Evolutionary conservation across 108 stramenopile genomes (phyloP).

Genomic region (Mediolabrus comicus): DNA sequence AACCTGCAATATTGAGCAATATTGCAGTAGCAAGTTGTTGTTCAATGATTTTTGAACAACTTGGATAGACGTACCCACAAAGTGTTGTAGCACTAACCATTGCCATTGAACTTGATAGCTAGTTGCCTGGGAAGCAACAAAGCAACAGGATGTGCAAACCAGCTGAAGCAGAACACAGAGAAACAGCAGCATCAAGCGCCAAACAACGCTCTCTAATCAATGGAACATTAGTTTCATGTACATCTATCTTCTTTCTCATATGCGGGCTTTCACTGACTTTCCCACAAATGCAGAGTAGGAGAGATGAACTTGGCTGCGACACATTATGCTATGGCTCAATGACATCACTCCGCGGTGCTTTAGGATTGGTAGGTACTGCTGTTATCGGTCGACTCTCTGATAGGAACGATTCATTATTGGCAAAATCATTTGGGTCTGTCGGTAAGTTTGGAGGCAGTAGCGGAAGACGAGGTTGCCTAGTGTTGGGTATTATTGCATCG

Average conservation of each 20-base stretch:
- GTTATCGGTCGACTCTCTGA: conserved; percentile 77
- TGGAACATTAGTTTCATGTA: conserved; percentile 15
- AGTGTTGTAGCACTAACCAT: no score
- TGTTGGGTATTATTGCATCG: conserved; percentile 65
- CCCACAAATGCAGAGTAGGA: conserved; percentile 63
- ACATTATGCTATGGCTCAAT: conserved; percentile 72
- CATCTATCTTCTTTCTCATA: conserved; percentile 23
- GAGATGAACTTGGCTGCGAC: conserved; percentile 74
- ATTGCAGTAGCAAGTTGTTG: no score
- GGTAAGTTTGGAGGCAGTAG: conserved; percentile 26
- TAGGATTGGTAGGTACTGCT: conserved; percentile 65
- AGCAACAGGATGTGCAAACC: no score
- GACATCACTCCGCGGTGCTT: conserved; percentile 69
- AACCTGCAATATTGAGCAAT: no score
- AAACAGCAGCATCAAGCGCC: no score
- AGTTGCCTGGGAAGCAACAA: no score
- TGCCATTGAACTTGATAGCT: no score
- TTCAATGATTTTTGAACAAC: no score
- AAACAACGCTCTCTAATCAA: not conserved
- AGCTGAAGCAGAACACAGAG: no score
- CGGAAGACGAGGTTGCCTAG: conserved; percentile 55
- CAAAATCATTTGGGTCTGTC: conserved; percentile 19
- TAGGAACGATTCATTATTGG: conserved; percentile 22
- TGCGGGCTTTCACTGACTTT: conserved; percentile 54
- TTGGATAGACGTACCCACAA: no score